A percentile compares a stretch with the other conserved stretches of the same genome.
phyloP scores from a whole-genome alignment of 75 land plant genomes.

The Picea sitchensis region DNA sequence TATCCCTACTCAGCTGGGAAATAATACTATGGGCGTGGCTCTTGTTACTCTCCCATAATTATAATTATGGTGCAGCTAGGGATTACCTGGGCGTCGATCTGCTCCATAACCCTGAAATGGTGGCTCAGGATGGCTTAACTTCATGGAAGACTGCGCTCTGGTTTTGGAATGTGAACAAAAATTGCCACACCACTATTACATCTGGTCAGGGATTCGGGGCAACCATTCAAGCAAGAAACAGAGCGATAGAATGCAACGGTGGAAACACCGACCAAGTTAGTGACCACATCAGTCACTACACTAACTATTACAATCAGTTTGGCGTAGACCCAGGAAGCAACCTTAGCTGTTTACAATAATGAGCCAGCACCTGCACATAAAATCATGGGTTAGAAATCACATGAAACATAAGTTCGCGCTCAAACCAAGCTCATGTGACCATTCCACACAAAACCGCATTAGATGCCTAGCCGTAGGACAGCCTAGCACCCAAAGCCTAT shows the following conservation, averaged over 20 bases:
- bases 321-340: slow-evolving; percentile 36
- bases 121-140: background rate
- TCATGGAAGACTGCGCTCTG: background rate
- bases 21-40: no score
- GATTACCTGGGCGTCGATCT: no score
- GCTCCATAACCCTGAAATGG: background rate
- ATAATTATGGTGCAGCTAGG: no score
- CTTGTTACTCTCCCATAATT: no score
- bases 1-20: no score
- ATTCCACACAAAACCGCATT: no score
- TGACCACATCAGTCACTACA: slow-evolving; percentile 20
- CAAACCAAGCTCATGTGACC: no score
- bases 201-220: slow-evolving; percentile 37
- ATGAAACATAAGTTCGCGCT: no score
- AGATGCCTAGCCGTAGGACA: no score
- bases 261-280: slow-evolving; percentile 12
- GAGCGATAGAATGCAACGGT: slow-evolving; percentile 25
- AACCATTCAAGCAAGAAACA: slow-evolving; percentile 33
- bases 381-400: no score
- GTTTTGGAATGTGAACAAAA: slow-evolving; percentile 8
- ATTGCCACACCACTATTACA: background rate
- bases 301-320: slow-evolving; percentile 21
- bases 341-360: slow-evolving; percentile 18
- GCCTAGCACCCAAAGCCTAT: no score
- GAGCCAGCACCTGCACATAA: no score